Evolutionary conservation across 306 rosid species (phyloP).

Genomic region (Sechiopsis laciniata): DNA sequence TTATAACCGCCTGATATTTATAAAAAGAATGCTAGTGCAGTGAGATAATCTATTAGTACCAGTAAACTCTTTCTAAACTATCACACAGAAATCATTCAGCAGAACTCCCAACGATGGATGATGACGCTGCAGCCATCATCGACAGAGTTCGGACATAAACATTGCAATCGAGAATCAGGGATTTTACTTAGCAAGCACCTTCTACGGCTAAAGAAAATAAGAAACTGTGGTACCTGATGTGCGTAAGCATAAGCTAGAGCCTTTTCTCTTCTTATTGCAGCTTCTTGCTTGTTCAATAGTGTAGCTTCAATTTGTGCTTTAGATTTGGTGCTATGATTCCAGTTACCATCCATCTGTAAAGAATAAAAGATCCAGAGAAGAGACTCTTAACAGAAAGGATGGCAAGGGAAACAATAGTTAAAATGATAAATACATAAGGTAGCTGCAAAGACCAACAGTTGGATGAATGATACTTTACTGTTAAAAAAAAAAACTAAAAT

Average conservation of each 20-base stretch:
- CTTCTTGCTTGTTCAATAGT: slow-evolving; percentile 74
- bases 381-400: not conserved
- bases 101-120: too few relatives aligned
- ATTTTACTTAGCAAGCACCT: too few relatives aligned
- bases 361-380: not conserved
- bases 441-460: not conserved
- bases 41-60: not conserved
- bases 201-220: not conserved
- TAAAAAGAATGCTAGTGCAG: not conserved
- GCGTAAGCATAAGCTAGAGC: slow-evolving; percentile 92
- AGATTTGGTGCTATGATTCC: slow-evolving; percentile 92
- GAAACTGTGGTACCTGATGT: slow-evolving; percentile 58
- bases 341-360: slow-evolving; percentile 77
- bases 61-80: not conserved
- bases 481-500: not conserved
- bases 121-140: too few relatives aligned
- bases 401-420: too few relatives aligned
- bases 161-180: too few relatives aligned
- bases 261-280: slow-evolving; percentile 83
- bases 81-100: not conserved
- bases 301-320: slow-evolving; percentile 86
- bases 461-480: not conserved
- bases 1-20: not conserved
- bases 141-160: too few relatives aligned
- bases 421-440: not conserved